A percentile compares a stretch with the other conserved stretches of the same genome.
Evolutionary conservation across 495 filamentous ascomycete species (phyloP).

Genomic region (Hypoxylon trugodes): DNA sequence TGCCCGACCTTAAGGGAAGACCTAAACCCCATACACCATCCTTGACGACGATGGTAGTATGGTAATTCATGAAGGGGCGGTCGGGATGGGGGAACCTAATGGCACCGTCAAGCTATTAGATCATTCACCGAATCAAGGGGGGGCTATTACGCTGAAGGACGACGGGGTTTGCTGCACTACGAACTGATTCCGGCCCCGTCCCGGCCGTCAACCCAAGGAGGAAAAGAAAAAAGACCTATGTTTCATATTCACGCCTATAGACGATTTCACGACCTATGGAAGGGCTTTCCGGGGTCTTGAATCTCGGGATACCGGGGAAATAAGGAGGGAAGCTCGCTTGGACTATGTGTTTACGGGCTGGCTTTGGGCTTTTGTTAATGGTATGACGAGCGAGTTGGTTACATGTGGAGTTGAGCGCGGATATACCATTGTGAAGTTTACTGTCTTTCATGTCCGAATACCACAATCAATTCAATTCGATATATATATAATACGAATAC

Average conservation of each 20-base stretch:
- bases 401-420: conserved; percentile 21
- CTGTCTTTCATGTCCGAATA: conserved; percentile 46
- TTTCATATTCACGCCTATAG: conserved; percentile 39
- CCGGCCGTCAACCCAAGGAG: not conserved
- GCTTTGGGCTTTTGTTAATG: conserved; percentile 27
- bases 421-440: conserved; percentile 34
- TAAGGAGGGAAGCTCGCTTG: conserved; percentile 7
- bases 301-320: conserved; percentile 20
- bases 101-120: conserved; percentile 24
- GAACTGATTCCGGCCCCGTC: conserved; percentile 3
- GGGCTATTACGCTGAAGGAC: not conserved
- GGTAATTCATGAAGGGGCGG: conserved; percentile 10
- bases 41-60: not conserved
- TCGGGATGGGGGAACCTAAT: conserved; percentile 8
- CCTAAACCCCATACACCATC: not conserved
- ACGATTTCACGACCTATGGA: conserved; percentile 36
- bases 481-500: conserved; percentile 35
- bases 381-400: conserved; percentile 24
- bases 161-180: not conserved
- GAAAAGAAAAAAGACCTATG: conserved; percentile 12
- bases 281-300: conserved; percentile 17
- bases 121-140: not conserved
- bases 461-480: conserved; percentile 36
- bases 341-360: conserved; percentile 15
- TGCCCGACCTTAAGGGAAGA: conserved; percentile 34